Conservation (phyloP, 768 basidiomycete species). For the Tylopilus intermedius region DNA sequence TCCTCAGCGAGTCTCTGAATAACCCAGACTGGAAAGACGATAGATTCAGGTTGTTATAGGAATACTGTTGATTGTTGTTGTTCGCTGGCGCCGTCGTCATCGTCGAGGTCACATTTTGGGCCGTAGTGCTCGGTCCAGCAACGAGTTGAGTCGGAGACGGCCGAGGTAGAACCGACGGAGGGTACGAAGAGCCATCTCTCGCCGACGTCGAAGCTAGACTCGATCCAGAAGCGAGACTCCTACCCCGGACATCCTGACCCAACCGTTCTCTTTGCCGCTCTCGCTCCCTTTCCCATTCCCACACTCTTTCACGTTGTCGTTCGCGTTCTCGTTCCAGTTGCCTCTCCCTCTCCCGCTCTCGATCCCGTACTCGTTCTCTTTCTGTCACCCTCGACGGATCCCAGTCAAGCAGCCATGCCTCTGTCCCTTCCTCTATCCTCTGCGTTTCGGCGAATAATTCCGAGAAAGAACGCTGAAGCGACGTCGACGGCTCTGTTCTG, state of each 20-base stretch:
- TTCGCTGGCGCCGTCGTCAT: too few species aligned
- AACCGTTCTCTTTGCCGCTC: conserved; percentile 16
- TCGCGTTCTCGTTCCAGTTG: conserved; percentile 13
- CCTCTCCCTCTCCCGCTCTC: conserved; percentile 1
- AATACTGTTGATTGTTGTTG: conserved; percentile 20
- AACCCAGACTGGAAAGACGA: conserved; percentile 30
- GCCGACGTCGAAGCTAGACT: conserved; percentile 12
- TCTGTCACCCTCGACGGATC: conserved; percentile 11
- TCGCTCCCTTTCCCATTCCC: conserved; percentile 21
- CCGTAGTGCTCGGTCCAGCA: background rate
- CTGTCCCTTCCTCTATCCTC: conserved; percentile 6
- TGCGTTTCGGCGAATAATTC: conserved; percentile 20
- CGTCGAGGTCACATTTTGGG: background rate
- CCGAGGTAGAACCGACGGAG: conserved; percentile 2
- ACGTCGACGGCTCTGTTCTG: conserved; percentile 9
- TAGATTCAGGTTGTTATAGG: conserved; percentile 29
- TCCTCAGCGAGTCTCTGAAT: conserved; percentile 29
- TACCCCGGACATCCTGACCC: conserved; percentile 13
- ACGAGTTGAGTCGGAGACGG: conserved; percentile 9
- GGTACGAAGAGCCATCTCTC: conserved; percentile 16
- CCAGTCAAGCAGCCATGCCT: conserved; percentile 18
- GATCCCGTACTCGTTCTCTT: background rate
- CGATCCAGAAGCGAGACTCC: conserved; percentile 11
- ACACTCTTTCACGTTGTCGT: conserved; percentile 12
- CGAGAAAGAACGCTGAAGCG: conserved; percentile 21